A percentile compares a stretch with the other conserved stretches of the same genome.
These are phyloP conservation scores for Phycomyces nitens DNA, from an alignment of 192 early-diverging fungal genomes.

Conservation along the genomic window DNA sequence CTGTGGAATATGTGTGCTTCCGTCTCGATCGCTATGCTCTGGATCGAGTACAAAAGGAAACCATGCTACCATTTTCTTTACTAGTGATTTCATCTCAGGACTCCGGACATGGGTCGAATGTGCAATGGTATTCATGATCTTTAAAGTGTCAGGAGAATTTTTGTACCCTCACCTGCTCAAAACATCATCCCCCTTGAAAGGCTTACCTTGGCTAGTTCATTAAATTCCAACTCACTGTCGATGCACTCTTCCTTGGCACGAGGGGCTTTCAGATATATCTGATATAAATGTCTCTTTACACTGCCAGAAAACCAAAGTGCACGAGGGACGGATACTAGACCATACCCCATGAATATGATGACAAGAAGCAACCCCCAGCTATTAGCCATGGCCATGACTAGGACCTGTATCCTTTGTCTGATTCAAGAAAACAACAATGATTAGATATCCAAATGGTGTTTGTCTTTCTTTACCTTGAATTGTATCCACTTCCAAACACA, in stretches of 20 bases:
- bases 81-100: conserved; percentile 13
- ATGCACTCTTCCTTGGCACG: conserved; percentile 75
- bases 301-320: conserved; percentile 77
- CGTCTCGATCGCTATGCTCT: conserved; percentile 16
- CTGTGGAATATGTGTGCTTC: conserved; percentile 40
- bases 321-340: conserved; percentile 86
- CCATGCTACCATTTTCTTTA: conserved; percentile 20
- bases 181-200: background rate
- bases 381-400: conserved; percentile 91
- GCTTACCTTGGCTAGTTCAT: conserved; percentile 30
- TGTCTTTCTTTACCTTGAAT: conserved; percentile 19
- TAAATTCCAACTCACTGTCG: conserved; percentile 79
- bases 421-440: conserved; percentile 13
- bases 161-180: background rate
- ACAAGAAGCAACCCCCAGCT: conserved; percentile 90
- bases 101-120: conserved; percentile 3
- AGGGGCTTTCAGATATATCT: conserved; percentile 65
- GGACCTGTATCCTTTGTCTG: conserved; percentile 40
- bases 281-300: conserved; percentile 53
- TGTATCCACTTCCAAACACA: conserved; percentile 26
- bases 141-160: background rate
- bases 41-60: conserved; percentile 30
- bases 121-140: conserved; percentile 31
- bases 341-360: conserved; percentile 90
- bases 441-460: too few species aligned